Base-by-base conservation (phyloP, 2,329 filamentous ascomycete genomes). In the Ceratocystiopsis sp. region DNA sequence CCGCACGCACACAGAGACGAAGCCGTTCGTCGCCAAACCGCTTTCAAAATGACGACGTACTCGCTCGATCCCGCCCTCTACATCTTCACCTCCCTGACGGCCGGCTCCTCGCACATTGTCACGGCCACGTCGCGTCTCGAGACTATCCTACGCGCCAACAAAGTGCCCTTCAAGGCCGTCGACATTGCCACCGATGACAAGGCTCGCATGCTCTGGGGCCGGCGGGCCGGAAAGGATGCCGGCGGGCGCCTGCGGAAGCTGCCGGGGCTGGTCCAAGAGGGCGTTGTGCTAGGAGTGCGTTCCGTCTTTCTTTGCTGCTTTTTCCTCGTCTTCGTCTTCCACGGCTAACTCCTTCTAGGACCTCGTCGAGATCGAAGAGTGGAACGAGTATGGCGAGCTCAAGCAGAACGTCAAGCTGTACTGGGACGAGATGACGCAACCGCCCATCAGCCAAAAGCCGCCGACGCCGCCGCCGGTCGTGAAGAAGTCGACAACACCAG, bases 321-420 rank as follows among this genome's bases (percentile, higher is more conserved):
- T 6, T 19, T 17, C 14, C 16, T 33, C 16, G n/a, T 16, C n/a
- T 21, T 21, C 19, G 4, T 21, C 19, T 4, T 21, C 19, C 19
- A 21, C 19, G 19, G 21, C 35, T 37, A 25, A 19, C 15, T 33
- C 8, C 12, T 39, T 3, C 3, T 50, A 95, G 87, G 91, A 95
- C 59, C 71, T 95, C 41, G 81, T 89, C 50, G 80, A 96, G 61
- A 77, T 96, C 49, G 91, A 98, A 63, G 91, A 98, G 59, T 96
- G 89, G 91, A 98, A 98, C 66, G 91, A 98, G 60, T 95, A 93
- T 61, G 86, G 86, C 61, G 89, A 96, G 63, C 73, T 98, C 48
- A 85, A 86, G 60, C 76, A 89, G 61, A 81, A 89, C 54, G 76
- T 96, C 53, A 77, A 69, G 47, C 73, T 80, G 52, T 75, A 71